Evolutionary conservation across 1,284 basidiomycete genomes (phyloP).

Genomic region (Dichomitus squalens): DNA sequence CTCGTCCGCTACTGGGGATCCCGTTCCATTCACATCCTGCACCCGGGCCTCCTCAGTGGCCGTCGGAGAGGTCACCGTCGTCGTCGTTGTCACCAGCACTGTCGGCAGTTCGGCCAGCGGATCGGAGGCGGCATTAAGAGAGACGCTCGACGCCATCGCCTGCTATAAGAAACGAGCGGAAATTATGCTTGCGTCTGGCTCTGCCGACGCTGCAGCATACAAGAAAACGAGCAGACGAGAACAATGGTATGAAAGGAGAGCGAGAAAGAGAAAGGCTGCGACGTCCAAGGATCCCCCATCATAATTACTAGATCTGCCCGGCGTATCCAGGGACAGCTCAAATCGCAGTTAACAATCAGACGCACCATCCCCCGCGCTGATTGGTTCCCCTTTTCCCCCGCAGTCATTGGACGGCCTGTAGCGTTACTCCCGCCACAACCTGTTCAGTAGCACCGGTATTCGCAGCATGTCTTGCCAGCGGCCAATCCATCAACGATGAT

Average conservation of each 20-base stretch:
- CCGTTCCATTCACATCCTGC: neutral
- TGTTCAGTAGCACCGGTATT: neutral
- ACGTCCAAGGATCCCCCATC: neutral
- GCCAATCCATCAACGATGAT: neutral
- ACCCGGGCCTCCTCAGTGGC: neutral
- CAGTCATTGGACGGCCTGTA: slow-evolving; percentile 3
- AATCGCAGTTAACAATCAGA: slow-evolving; percentile 3
- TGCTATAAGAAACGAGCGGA: slow-evolving; percentile 17
- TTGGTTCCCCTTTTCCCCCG: neutral
- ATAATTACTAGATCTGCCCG: neutral
- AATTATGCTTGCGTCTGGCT: slow-evolving; percentile 40
- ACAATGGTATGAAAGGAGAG: slow-evolving; percentile 4
- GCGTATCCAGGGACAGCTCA: slow-evolving; percentile 11
- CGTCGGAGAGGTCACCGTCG: slow-evolving; percentile 19
- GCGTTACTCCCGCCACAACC: neutral
- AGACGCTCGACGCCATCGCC: slow-evolving; percentile 25
- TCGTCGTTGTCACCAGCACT: slow-evolving; percentile 22
- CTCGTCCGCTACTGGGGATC: slow-evolving; percentile 9
- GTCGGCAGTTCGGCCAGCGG: slow-evolving; percentile 30
- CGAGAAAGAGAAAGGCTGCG: slow-evolving; percentile 1
- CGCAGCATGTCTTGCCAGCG: neutral
- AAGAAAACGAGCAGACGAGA: slow-evolving; percentile 13
- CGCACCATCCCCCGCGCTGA: neutral
- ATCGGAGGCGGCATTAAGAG: slow-evolving; percentile 11
- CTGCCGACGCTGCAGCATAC: slow-evolving; percentile 30